Evolutionary conservation across 768 basidiomycete genomes (phyloP).

Genomic region (Russula dissimulans): DNA sequence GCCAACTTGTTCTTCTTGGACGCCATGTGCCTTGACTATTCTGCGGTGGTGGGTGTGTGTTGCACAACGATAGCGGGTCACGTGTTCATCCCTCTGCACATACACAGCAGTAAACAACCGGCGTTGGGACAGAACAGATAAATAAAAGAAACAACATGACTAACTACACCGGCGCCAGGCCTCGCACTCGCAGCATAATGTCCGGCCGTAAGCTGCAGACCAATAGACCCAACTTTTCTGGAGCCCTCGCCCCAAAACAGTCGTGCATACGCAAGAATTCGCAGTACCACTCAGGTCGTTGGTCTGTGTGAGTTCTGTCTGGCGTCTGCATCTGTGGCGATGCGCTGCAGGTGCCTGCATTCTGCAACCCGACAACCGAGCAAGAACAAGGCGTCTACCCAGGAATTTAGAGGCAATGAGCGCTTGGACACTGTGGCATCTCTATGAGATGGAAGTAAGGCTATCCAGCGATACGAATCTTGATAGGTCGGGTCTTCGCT

Average conservation of each 20-base stretch:
- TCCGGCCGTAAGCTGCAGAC: constrained; percentile 2
- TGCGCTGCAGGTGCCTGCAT: constrained; percentile 1
- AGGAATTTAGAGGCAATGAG: constrained; percentile 1
- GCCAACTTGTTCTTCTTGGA: constrained; percentile 71
- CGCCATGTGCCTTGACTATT: constrained; percentile 27
- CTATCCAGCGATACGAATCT: constrained; percentile 70
- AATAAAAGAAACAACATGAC: background rate
- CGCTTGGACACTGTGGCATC: constrained; percentile 8
- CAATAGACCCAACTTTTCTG: background rate
- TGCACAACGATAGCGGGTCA: no score
- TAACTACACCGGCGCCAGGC: constrained; percentile 1
- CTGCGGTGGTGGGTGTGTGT: background rate
- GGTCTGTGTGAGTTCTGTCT: background rate
- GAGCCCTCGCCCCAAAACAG: background rate
- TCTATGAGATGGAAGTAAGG: constrained; percentile 2
- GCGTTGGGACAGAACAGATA: no score
- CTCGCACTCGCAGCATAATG: constrained; percentile 5
- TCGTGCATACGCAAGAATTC: constrained; percentile 11
- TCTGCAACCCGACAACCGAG: constrained; percentile 3
- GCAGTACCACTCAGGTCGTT: constrained; percentile 5
- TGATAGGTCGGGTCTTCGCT: constrained; percentile 60
- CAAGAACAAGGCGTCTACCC: constrained; percentile 10
- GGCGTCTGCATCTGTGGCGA: background rate
- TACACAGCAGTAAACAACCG: no score
- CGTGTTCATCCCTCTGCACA: no score